phyloP scores from a whole-genome alignment of 805 yeast genomes.

The Ogataea wickerhamii region DNA sequence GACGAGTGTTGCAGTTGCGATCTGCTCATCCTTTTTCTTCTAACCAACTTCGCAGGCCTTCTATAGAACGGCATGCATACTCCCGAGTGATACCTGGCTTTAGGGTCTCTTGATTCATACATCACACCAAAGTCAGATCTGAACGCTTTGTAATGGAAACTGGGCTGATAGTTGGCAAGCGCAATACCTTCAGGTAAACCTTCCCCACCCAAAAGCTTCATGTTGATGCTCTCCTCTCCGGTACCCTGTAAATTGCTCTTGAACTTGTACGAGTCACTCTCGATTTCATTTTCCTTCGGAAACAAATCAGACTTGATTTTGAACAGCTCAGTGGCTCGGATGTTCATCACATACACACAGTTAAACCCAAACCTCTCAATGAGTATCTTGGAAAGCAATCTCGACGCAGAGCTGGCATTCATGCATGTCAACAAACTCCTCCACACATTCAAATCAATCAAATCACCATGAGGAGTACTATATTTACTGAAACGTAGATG shows the following conservation, averaged over 20 bases:
- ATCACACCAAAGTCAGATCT: constrained; percentile 51
- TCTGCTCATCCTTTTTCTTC: constrained; percentile 28
- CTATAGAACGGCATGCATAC: constrained; percentile 51
- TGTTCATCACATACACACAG: constrained; percentile 49
- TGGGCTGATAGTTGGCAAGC: constrained; percentile 20
- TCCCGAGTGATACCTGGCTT: constrained; percentile 43
- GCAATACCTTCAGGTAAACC: constrained; percentile 29
- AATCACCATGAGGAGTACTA: constrained; percentile 24
- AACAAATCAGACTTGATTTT: constrained; percentile 39
- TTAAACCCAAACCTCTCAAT: constrained; percentile 35
- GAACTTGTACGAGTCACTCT: constrained; percentile 41
- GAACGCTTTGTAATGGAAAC: constrained; percentile 43
- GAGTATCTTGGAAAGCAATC: constrained; percentile 36
- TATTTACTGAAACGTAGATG: constrained; percentile 41
- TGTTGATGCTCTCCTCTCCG: constrained; percentile 39
- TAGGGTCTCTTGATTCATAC: constrained; percentile 33
- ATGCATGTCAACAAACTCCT: constrained; percentile 34
- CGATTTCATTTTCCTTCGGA: constrained; percentile 43
- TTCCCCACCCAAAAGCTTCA: constrained; percentile 44
- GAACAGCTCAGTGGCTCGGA: constrained; percentile 46
- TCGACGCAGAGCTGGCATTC: constrained; percentile 45
- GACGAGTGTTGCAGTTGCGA: constrained; percentile 3
- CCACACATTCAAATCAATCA: constrained; percentile 35
- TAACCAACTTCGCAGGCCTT: constrained; percentile 40
- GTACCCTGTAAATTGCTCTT: constrained; percentile 35